Evolutionary conservation across 371 early-diverging fungal species (phyloP), one percentile per base, ranked within the genome.

Genomic region (Mortierella sp.): DNA sequence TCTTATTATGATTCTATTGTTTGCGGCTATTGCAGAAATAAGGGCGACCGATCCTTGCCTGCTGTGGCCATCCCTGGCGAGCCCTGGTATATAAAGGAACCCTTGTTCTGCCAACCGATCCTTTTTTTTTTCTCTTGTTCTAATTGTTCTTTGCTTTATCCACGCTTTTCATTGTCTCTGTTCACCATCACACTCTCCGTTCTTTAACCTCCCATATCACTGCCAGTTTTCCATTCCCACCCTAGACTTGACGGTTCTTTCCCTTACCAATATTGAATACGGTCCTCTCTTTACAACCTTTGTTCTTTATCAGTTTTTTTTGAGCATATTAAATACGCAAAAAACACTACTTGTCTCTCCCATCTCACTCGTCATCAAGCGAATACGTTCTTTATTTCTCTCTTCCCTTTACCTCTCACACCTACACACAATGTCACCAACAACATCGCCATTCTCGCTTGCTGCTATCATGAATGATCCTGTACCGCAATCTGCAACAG

Each of bases 371-470:
- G n/a, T n/a, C n/a, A n/a, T n/a, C n/a, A n/a, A n/a, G n/a, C n/a
- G n/a, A n/a, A n/a, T n/a, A n/a, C n/a, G n/a, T n/a, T n/a, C n/a
- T n/a, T n/a, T n/a, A n/a, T n/a, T n/a, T n/a, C n/a, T n/a, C n/a
- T n/a, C n/a, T n/a, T n/a, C n/a, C n/a, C n/a, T n/a, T n/a, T n/a
- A n/a, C n/a, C n/a, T n/a, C n/a, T n/a, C n/a, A n/a, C 15, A 32
- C 43, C 30, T 27, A 48, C 55, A 39, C 28, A 27, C 30, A 34
- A 64, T 47, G 31, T 47, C 43, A 46, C 60, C 71, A 49, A 51
- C 63, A 26, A 44, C 81, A n/a, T 73, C 82, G 39, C 75, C 73
- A 46, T 71, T 83, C 50, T 79, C 82, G 28, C 69, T 73, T 24
- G 69, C 69, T 6, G 64, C 80, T 24, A 64, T 79, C 54, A 69